These are phyloP conservation scores for Yamadazyma atmosphaerica DNA, from an alignment of 1,139 yeast genomes.

Conservation along the genomic window DNA sequence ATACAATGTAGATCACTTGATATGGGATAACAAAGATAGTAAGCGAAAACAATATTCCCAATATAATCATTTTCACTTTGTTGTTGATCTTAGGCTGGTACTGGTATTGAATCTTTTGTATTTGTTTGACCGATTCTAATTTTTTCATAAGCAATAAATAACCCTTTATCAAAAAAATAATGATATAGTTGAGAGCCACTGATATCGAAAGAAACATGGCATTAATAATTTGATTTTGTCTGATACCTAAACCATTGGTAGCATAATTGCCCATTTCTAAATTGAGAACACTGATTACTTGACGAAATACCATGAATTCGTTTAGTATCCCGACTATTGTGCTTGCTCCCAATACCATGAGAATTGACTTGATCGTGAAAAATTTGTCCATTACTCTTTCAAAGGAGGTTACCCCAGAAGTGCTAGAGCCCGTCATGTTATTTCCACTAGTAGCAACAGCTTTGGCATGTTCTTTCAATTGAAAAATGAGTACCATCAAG, in stretches of 20 bases:
- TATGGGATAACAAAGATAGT: conserved; percentile 61
- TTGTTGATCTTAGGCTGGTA: conserved; percentile 4
- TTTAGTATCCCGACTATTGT: conserved; percentile 46
- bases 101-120: not conserved
- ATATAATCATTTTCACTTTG: conserved; percentile 6
- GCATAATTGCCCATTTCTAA: conserved; percentile 8
- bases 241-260: conserved; percentile 7
- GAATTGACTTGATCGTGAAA: conserved; percentile 1
- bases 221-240: conserved; percentile 10
- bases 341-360: conserved; percentile 26
- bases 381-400: conserved; percentile 9
- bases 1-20: conserved; percentile 69
- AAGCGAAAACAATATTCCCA: conserved; percentile 8
- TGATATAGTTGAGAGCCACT: conserved; percentile 9
- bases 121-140: not conserved
- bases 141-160: not conserved
- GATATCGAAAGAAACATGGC: conserved; percentile 10
- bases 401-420: conserved; percentile 7
- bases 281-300: conserved; percentile 21
- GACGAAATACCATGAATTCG: conserved; percentile 35
- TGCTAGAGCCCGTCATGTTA: not conserved
- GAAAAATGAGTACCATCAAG: conserved; percentile 45
- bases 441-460: not conserved
- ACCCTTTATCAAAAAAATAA: conserved; percentile 6
- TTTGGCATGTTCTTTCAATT: conserved; percentile 19